These are phyloP conservation scores for Penicillium pancosmium DNA, from an alignment of 495 filamentous ascomycete genomes.

Conservation along the genomic window DNA sequence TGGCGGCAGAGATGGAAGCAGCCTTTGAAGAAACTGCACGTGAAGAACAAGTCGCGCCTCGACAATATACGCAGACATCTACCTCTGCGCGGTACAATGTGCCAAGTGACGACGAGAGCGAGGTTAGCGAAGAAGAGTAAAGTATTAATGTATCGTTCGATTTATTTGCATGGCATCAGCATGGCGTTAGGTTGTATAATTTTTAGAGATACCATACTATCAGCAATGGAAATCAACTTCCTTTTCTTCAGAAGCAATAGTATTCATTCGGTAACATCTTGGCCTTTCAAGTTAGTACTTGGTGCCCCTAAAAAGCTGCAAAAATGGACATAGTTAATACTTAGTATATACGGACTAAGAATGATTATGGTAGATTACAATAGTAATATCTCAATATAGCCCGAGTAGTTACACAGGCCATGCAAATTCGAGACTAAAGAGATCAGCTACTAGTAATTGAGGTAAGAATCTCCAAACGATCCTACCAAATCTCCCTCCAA, in stretches of 20 bases:
- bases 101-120: conserved; percentile 51
- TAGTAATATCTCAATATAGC: too few relatives aligned
- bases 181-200: conserved; percentile 18
- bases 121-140: conserved; percentile 55
- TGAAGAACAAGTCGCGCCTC: conserved; percentile 41
- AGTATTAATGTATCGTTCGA: conserved; percentile 2
- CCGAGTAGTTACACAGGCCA: too few relatives aligned
- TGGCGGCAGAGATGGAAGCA: conserved; percentile 53
- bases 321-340: too few relatives aligned
- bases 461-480: too few relatives aligned
- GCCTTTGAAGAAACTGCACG: conserved; percentile 48
- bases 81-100: conserved; percentile 36
- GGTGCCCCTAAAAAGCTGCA: neutral
- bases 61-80: conserved; percentile 34
- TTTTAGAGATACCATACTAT: conserved; percentile 22
- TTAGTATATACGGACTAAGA: too few relatives aligned
- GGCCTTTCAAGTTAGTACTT: neutral
- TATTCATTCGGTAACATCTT: too few relatives aligned
- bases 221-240: neutral
- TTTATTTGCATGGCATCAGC: conserved; percentile 21
- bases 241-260: neutral
- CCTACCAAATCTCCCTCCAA: neutral
- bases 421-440: too few relatives aligned
- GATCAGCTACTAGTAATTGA: too few relatives aligned
- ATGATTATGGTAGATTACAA: too few relatives aligned